Base-by-base conservation (phyloP, 202 grass and related monocot genomes). In the Bolboschoenoplectus hybrid region DNA sequence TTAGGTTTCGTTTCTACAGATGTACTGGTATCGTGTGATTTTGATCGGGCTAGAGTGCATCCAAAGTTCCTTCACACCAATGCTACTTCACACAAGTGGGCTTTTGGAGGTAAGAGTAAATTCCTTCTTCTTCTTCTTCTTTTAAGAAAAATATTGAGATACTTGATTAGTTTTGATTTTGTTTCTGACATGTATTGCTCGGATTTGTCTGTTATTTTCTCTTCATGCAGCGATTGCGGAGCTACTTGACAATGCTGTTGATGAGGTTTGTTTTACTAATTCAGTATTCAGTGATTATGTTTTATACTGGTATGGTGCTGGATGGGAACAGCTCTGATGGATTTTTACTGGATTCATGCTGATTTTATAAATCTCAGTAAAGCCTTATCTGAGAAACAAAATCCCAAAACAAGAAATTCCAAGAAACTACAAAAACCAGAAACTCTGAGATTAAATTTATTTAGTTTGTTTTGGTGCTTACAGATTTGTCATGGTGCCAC, bases 41-140 rank as follows among this genome's bases (percentile, higher is more conserved):
- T 98, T 84, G 95, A 98, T 32, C 93, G 90, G 9, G 93, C 95
- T 26, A 88, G 93, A 2, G 91, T 98, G 41, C 93, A 95, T 56
- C 95, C 95, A 0, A 98, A 98, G 86, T 98, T 98, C 66, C 88
- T 98, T 50, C 95, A 98, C 89, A 95, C 95, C 68, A 95, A 95
- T 46, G 93, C 91, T 58, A 98, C 95, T 49, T 98, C 95, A n/a
- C 91, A 95, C 87, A 98, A 95, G 87, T 95, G 93, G 95, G 95
- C 93, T 50, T 98, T 98, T 63, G 93, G 95, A 93, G 95, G 95
- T 97, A 9, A 19, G 66, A 10, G 38, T 49, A 67, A 39, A 20
- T 63, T n/a, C 26, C 26, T 26, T 26, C 26, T 26, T 26, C 26
- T 26, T 26, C n/a, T 64, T 64, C 3, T 38, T 19, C 7, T 47